Evolutionary conservation across 805 yeast genomes (phyloP).

Genomic region (Candida suzukii): DNA sequence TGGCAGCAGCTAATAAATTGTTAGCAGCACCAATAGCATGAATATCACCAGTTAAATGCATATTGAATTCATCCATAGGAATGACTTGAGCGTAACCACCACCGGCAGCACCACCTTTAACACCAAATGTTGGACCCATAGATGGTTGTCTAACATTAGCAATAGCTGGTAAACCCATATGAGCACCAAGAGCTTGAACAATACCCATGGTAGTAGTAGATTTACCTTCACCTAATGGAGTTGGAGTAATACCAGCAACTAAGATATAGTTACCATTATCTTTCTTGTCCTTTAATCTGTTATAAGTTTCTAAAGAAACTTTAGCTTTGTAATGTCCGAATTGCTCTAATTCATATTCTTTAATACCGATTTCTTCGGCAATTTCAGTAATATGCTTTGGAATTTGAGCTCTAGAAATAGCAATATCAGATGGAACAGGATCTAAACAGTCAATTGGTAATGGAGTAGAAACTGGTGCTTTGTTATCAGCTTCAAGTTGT

Average conservation of each 20-base stretch:
- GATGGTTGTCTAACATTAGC: conserved; percentile 86
- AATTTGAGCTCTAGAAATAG: conserved; percentile 66
- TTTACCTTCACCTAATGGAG: conserved; percentile 83
- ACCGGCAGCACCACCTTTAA: conserved; percentile 89
- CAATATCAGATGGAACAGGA: conserved; percentile 80
- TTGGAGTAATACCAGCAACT: conserved; percentile 82
- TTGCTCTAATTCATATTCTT: conserved; percentile 63
- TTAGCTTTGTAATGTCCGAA: conserved; percentile 75
- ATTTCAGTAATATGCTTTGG: conserved; percentile 66
- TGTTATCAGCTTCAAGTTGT: conserved; percentile 15
- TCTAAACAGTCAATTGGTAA: conserved; percentile 45
- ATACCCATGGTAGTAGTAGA: conserved; percentile 80
- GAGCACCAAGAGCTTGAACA: conserved; percentile 77
- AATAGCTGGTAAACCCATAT: conserved; percentile 57
- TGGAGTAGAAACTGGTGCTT: conserved; percentile 40
- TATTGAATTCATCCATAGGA: conserved; percentile 84
- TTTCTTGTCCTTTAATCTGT: conserved; percentile 50
- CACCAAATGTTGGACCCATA: conserved; percentile 86
- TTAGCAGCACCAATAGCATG: conserved; percentile 82
- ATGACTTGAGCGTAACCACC: conserved; percentile 85
- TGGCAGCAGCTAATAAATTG: conserved; percentile 76
- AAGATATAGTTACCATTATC: conserved; percentile 65
- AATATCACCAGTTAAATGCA: conserved; percentile 82
- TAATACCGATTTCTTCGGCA: conserved; percentile 63
- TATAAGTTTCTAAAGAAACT: conserved; percentile 55